Base-by-base conservation (phyloP, 805 yeast genomes). In the Cyberlindnera meyerae region DNA sequence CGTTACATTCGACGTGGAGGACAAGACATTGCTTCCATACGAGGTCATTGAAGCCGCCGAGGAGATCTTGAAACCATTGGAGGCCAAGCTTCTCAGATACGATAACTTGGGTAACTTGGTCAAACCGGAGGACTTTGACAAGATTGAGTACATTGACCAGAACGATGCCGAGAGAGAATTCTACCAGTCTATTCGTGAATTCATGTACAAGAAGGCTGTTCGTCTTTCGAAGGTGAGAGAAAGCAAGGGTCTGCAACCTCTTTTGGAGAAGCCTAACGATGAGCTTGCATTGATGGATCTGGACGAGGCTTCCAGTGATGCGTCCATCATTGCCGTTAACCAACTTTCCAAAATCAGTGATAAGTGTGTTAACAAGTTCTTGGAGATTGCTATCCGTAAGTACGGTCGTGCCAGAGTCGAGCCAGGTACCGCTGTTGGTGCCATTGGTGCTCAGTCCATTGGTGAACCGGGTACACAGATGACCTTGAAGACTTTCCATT, bases 401-500 rank as follows among this genome's bases (percentile, higher is more conserved):
- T 93, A 93, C 55, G 77, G 77, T 37, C 73, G 82, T 48, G 96
- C 98, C 7, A 81, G 80, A 63, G 97, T 93, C 13, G 98, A 93
- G 61, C 98, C 98, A 1, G 98, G 97, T 44, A 93, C 98, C 4
- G 98, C 98, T 3, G 97, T 93, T 37, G 98, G 98, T 48, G 97
- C 98, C 18, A 89, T 93, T 64, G 98, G 97, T 50, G 98, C 98
- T 0, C 98, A 93, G 60, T 86, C 96, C 29, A 93, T 93, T 68
- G 98, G 98, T 66, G 98, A 90, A 58, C 98, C 98, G 16, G 98
- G 97, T 60, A 93, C 98, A 1, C 98, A 93, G 66, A 93, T 93
- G 98, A 93, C 98, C 5, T 73, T 83, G 57, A 83, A 83, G 59
- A 83, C 94, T 42, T 90, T 90, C 86, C 98, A 93, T 71, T 93